phyloP scores from a whole-genome alignment of 495 filamentous ascomycete genomes.

The Pyronema domesticum region DNA sequence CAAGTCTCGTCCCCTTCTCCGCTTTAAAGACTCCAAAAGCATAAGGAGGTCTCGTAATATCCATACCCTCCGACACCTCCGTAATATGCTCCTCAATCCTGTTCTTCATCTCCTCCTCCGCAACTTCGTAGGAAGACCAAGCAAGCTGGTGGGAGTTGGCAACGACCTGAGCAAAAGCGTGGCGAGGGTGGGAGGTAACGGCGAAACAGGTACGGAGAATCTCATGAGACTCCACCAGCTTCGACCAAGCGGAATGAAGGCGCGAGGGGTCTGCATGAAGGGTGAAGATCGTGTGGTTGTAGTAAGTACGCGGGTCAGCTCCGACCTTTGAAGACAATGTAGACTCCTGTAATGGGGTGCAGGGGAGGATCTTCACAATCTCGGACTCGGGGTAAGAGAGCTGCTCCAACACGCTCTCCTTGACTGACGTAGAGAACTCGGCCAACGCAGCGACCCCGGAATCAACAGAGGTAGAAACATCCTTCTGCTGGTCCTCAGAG shows the following conservation, averaged over 20 bases:
- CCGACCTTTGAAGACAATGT: conserved; percentile 45
- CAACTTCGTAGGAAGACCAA: conserved; percentile 21
- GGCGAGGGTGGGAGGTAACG: conserved; percentile 30
- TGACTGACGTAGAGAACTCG: conserved; percentile 27
- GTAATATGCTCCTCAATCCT: conserved; percentile 13
- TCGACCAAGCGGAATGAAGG: conserved; percentile 31
- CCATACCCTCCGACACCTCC: conserved; percentile 7
- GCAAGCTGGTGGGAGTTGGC: conserved; percentile 22
- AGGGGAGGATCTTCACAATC: conserved; percentile 46
- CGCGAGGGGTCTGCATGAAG: conserved; percentile 28
- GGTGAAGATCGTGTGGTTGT: conserved; percentile 36
- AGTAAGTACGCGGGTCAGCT: conserved; percentile 30
- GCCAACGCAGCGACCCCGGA: conserved; percentile 5
- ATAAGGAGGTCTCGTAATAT: conserved; percentile 21
- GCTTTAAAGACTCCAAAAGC: conserved; percentile 18
- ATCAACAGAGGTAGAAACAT: background rate
- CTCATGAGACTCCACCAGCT: conserved; percentile 36
- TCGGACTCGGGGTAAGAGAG: conserved; percentile 25
- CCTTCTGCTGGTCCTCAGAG: background rate
- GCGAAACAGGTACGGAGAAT: conserved; percentile 45
- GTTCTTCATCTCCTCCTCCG: background rate
- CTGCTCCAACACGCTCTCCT: conserved; percentile 21
- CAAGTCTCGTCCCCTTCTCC: conserved; percentile 20
- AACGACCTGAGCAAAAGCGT: conserved; percentile 42
- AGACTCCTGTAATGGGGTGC: conserved; percentile 64